These are phyloP conservation scores for Rhododendron williamsianum DNA, from an alignment of 148 eudicot genomes.

Conservation along the genomic window DNA sequence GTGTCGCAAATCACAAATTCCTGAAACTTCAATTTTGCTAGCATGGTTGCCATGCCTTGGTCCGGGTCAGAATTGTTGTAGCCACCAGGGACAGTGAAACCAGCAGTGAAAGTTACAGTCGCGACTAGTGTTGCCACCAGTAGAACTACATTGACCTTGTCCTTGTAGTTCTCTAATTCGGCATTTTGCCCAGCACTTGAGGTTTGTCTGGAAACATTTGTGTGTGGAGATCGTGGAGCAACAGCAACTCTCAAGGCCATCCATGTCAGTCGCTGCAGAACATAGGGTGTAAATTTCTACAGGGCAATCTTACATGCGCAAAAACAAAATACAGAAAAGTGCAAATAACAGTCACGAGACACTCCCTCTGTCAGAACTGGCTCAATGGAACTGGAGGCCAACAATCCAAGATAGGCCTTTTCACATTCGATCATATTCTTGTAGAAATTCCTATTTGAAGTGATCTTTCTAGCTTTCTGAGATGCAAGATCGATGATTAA, in stretches of 20 bases:
- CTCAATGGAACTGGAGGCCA: neutral
- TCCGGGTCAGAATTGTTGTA: neutral
- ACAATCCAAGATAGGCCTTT: neutral
- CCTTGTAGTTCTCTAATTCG: constrained; percentile 14
- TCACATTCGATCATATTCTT: neutral
- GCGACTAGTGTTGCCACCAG: constrained; percentile 27
- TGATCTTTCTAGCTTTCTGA: neutral
- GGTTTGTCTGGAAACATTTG: neutral
- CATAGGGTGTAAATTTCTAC: neutral
- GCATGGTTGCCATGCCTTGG: constrained; percentile 3
- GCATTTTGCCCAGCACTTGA: neutral
- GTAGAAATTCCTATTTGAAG: neutral
- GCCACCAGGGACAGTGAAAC: neutral
- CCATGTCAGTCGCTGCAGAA: constrained; percentile 20
- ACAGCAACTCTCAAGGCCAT: constrained; percentile 8
- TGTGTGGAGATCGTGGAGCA: constrained; percentile 14
- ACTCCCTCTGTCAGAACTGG: neutral
- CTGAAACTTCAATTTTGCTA: neutral
- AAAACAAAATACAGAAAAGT: neutral
- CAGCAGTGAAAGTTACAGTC: constrained; percentile 4
- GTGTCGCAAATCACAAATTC: neutral
- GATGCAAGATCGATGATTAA: neutral
- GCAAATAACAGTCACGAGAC: neutral
- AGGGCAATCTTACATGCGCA: neutral
- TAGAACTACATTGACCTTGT: constrained; percentile 23